Conservation (phyloP, 1,284 basidiomycete species). For the Cystobasidiaceae sp. region DNA sequence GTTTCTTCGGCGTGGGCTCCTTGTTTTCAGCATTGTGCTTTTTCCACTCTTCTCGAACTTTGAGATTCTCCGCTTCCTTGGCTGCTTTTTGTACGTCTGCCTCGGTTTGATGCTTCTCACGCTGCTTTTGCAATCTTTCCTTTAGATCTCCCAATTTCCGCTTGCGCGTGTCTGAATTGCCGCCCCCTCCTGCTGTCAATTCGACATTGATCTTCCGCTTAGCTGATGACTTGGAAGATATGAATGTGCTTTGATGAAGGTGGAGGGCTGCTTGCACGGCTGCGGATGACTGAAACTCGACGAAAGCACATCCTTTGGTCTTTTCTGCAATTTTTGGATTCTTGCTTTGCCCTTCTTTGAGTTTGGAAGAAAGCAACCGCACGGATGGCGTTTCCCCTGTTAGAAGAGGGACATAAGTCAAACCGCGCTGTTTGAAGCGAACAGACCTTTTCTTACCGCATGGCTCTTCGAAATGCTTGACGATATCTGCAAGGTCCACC, state of each 20-base stretch:
- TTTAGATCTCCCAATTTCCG: conserved; percentile 72
- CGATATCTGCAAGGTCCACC: conserved; percentile 66
- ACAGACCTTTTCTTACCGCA: conserved; percentile 42
- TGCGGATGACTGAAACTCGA: conserved; percentile 67
- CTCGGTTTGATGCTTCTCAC: conserved; percentile 53
- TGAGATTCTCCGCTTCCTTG: conserved; percentile 30
- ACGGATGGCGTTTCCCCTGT: conserved; percentile 71
- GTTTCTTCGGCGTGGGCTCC: conserved; percentile 34
- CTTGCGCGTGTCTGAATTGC: conserved; percentile 64
- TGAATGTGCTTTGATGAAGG: conserved; percentile 64
- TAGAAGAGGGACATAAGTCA: conserved; percentile 23
- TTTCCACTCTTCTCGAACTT: conserved; percentile 32
- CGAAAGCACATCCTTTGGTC: conserved; percentile 76
- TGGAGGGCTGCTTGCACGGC: conserved; percentile 78
- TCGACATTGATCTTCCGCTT: conserved; percentile 87
- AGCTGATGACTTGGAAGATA: conserved; percentile 54
- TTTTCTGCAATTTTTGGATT: conserved; percentile 51
- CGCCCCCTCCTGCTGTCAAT: conserved; percentile 87
- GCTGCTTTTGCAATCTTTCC: conserved; percentile 63
- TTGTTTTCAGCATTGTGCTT: conserved; percentile 40
- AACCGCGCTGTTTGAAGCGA: background rate
- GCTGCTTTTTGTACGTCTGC: conserved; percentile 42
- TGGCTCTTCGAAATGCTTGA: conserved; percentile 60
- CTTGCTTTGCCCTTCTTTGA: conserved; percentile 44
- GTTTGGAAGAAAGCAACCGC: conserved; percentile 74